Percentiles rank a stretch among this genome's conserved stretches.
Conservation (phyloP, 495 filamentous ascomycete species). For the Recurvomyces mirabilis region DNA sequence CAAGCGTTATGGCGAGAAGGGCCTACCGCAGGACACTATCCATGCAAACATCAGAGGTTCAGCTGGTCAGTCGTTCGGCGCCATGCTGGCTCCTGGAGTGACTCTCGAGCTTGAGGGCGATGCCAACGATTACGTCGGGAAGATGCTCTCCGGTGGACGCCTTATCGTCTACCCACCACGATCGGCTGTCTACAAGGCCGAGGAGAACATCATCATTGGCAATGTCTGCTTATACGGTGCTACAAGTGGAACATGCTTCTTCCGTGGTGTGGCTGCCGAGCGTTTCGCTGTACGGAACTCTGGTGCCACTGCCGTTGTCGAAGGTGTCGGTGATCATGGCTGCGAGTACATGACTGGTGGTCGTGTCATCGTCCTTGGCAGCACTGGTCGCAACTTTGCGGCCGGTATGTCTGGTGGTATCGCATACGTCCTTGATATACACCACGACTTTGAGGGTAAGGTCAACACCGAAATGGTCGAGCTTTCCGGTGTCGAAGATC, state of each 20-base stretch:
- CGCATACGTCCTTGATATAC: slow-evolving; percentile 89
- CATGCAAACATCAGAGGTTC: slow-evolving; percentile 98
- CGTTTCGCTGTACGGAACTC: slow-evolving; percentile 98
- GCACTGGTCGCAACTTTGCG: slow-evolving; percentile 97
- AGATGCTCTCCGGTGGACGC: slow-evolving; percentile 90
- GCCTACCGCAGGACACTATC: slow-evolving; percentile 87
- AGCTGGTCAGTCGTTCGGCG: slow-evolving; percentile 95
- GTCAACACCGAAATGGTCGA: slow-evolving; percentile 99
- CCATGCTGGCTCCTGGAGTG: slow-evolving; percentile 87
- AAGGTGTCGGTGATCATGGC: slow-evolving; percentile 94
- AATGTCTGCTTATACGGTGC: slow-evolving; percentile 98
- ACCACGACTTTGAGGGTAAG: slow-evolving; percentile 85
- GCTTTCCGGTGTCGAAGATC: slow-evolving; percentile 75
- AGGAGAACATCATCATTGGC: slow-evolving; percentile 94
- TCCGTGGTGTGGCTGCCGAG: slow-evolving; percentile 95
- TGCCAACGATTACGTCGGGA: slow-evolving; percentile 96
- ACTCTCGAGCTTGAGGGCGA: slow-evolving; percentile 97
- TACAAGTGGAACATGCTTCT: slow-evolving; percentile 87
- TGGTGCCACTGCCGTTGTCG: slow-evolving; percentile 89
- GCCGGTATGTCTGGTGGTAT: slow-evolving; percentile 99
- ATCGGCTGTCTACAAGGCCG: slow-evolving; percentile 86
- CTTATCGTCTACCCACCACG: slow-evolving; percentile 95
- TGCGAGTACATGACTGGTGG: slow-evolving; percentile 99
- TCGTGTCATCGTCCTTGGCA: slow-evolving; percentile 78
- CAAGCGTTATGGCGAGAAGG: slow-evolving; percentile 79